A percentile compares a stretch with the other conserved stretches of the same genome.
Evolutionary conservation across 108 stramenopile genomes (phyloP).

Genomic region (Nitzschia inconspicua): DNA sequence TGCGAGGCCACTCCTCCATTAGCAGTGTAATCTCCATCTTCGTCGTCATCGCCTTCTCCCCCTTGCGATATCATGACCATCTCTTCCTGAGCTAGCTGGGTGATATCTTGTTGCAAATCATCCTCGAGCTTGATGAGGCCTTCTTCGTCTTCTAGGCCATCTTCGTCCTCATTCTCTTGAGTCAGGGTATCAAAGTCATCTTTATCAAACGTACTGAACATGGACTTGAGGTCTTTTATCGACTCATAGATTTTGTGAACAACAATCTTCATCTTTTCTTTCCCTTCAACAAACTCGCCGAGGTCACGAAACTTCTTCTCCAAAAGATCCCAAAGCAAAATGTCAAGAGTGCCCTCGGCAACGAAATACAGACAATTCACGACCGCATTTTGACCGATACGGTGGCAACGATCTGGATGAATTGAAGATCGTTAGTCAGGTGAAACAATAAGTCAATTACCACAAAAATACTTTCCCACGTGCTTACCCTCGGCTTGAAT

Average conservation of each 20-base stretch:
- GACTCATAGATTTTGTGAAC: constrained; percentile 49
- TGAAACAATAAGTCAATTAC: background rate
- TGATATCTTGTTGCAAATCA: constrained; percentile 61
- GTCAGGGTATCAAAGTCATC: constrained; percentile 30
- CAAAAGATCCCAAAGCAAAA: constrained; percentile 81
- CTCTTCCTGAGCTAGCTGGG: constrained; percentile 66
- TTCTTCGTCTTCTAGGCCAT: constrained; percentile 35
- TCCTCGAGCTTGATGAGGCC: constrained; percentile 27
- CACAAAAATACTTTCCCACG: too few species aligned
- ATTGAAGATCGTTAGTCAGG: background rate
- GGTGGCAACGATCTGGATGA: constrained; percentile 81
- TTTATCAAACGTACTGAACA: constrained; percentile 22
- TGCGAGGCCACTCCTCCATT: constrained; percentile 28
- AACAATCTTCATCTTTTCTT: constrained; percentile 80
- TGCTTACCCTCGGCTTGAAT: constrained; percentile 95
- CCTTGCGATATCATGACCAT: constrained; percentile 51
- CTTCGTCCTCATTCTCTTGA: constrained; percentile 31
- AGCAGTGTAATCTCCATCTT: constrained; percentile 50
- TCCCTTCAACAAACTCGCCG: constrained; percentile 91
- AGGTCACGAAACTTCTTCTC: constrained; percentile 83
- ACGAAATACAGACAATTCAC: constrained; percentile 92
- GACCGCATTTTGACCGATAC: constrained; percentile 89
- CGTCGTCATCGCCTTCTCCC: constrained; percentile 57
- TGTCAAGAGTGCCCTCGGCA: constrained; percentile 81
- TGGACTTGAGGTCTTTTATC: constrained; percentile 43